Evolutionary conservation across 140 eudicot species (phyloP), one percentile per base, ranked within the genome.

Genomic region (Flaveria floridana): DNA sequence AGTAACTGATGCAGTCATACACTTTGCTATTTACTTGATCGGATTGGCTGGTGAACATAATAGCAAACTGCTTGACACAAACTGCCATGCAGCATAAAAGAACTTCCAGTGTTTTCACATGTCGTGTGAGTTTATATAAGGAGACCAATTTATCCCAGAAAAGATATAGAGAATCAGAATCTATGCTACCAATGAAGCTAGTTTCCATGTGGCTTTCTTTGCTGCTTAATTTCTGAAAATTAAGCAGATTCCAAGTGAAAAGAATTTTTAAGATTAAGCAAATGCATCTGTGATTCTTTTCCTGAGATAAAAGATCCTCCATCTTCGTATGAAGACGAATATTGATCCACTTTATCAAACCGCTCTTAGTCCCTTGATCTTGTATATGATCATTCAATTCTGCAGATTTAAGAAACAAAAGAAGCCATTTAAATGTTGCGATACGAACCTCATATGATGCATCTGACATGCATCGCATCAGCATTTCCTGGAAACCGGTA

Each of bases 391-490:
- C 69, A 62, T 79, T 76, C 21, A 79, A 73, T 48, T 76, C 80
- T 23, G 76, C 50, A 37, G 84, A 55, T 80, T 84, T 87, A 4
- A 95, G 88, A 77, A 90, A 84, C 84, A 74, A 77, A 77, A 84
- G 83, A 70, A 95, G 96, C 97, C 97, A 95, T 87, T 95, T 95
- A 30, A 91, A 83, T 3, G 97, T 82, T 2, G 97, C 88, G 42
- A 87, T 68, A 69, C 96, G 89, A 69, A 95, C 99, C 85, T 95
- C 99, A 71, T 95, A 95, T 21, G 97, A 85, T n/a, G 78, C 71
- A 84, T 95, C 97, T 25, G 96, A 87, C 83, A 91, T 78, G 39
- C 74, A 87, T 72, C 70, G 76, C 8, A 85, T 72, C 62, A 95
- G 73, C 72, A 88, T 77, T 34, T 84, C 84, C 20, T 82, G 88